These are phyloP conservation scores for Aspergillus viridinutans DNA, from an alignment of 2,329 filamentous ascomycete species.

Conservation along the genomic window DNA sequence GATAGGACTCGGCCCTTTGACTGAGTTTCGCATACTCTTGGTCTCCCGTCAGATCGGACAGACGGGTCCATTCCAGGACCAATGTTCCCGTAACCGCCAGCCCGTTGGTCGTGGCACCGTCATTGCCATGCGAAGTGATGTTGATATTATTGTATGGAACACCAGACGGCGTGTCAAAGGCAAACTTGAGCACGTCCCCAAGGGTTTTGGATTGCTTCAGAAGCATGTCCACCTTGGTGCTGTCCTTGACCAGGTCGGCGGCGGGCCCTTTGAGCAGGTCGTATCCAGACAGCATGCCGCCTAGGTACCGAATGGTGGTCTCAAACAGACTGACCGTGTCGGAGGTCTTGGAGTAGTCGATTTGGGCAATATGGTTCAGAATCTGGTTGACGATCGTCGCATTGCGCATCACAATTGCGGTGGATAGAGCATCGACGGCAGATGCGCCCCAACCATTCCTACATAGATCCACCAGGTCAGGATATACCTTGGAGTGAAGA, in stretches of 20 bases:
- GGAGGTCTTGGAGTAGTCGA: constrained; percentile 65
- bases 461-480: not conserved
- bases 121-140: constrained; percentile 52
- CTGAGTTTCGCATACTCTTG: constrained; percentile 61
- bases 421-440: constrained; percentile 74
- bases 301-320: constrained; percentile 84
- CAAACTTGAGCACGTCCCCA: constrained; percentile 68
- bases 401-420: constrained; percentile 72
- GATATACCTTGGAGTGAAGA: not conserved
- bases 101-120: constrained; percentile 58
- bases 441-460: constrained; percentile 84
- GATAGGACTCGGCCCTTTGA: constrained; percentile 64
- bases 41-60: constrained; percentile 71
- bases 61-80: constrained; percentile 76
- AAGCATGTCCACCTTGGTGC: constrained; percentile 53
- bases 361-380: constrained; percentile 63
- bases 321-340: constrained; percentile 73
- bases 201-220: constrained; percentile 65
- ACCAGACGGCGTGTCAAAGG: constrained; percentile 72
- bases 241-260: constrained; percentile 46
- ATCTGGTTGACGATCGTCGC: constrained; percentile 65
- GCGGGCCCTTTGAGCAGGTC: constrained; percentile 66
- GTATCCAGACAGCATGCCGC: constrained; percentile 69
- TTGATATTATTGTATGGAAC: constrained; percentile 67
- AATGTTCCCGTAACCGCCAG: constrained; percentile 74